Evolutionary conservation across 805 yeast genomes (phyloP), one percentile per base, ranked within the genome.

Genomic region (Spathaspora girioi): DNA sequence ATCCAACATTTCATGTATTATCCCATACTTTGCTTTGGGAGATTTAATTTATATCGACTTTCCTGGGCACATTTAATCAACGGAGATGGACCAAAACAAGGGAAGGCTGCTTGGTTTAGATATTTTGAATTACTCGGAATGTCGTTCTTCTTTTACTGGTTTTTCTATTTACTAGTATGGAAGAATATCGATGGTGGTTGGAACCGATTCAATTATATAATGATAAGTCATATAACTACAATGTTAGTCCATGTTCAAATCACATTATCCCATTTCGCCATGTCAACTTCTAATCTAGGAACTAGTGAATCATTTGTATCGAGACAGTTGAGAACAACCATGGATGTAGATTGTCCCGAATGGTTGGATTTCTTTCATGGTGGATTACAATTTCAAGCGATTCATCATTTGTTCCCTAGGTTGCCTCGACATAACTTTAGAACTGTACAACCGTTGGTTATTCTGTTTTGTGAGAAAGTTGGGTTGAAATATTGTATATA

Each of bases 201-300:
- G 66, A 76, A 80, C 48, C 74, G 87, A 54, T 73, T 86, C 57
- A 67, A 70, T 53, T 91, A 76, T 64, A 71, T 91, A 14, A 60
- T 89, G 76, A 81, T 88, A 5, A 84, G 92, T 42, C 96, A 90
- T 60, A 63, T 89, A 8, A 79, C 88, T 11, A 87, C 97, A 2
- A 89, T 89, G 96, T 78, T 92, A 38, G 93, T 90, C n/a, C 97
- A 90, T 66, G 96, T 90, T 31, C 97, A 91, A 65, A 90, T 90
- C 68, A 89, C 96, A 0, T 75, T 90, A 43, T 84, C 92, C 12
- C 97, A 90, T 66, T 90, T 90, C 72, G 96, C 96, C 38, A 91
- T 90, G 96, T 87, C 96, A 1, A 91, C 97, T 0, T 78, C 94
- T 5, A 96, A 90, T 62, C 70, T 90, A 15, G 97, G 97, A 1